A percentile compares a stretch with the other conserved stretches of the same genome.
These are phyloP conservation scores for Jimgerdemannia flammicorona DNA, from an alignment of 192 early-diverging fungal species.

Conservation along the genomic window DNA sequence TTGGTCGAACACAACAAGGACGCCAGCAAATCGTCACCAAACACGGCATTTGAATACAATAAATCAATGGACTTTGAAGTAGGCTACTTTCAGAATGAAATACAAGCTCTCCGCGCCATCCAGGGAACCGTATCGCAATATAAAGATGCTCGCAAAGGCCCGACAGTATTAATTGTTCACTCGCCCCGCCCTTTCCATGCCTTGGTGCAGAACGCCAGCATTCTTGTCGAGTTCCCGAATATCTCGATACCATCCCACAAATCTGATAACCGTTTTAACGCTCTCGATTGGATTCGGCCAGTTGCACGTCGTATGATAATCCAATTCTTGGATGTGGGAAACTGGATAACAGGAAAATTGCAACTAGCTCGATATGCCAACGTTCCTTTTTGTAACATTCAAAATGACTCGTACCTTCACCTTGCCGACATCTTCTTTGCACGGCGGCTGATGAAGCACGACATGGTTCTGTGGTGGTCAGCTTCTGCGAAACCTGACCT, in stretches of 20 bases:
- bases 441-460: slow-evolving; percentile 66
- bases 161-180: slow-evolving; percentile 73
- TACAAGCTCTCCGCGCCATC: slow-evolving; percentile 51
- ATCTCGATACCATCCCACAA: slow-evolving; percentile 67
- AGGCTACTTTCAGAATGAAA: slow-evolving; percentile 42
- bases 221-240: slow-evolving; percentile 67
- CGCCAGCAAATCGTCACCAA: slow-evolving; percentile 18
- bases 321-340: slow-evolving; percentile 70
- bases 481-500: slow-evolving; percentile 75
- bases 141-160: slow-evolving; percentile 53
- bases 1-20: slow-evolving; percentile 34
- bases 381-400: slow-evolving; percentile 89
- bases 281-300: slow-evolving; percentile 82
- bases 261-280: slow-evolving; percentile 67
- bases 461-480: slow-evolving; percentile 93
- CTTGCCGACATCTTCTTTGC: slow-evolving; percentile 85
- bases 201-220: slow-evolving; percentile 38
- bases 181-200: slow-evolving; percentile 41
- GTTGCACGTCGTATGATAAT: slow-evolving; percentile 68
- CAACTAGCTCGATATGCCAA: slow-evolving; percentile 76
- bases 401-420: slow-evolving; percentile 76
- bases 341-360: slow-evolving; percentile 71
- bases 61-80: slow-evolving; percentile 46
- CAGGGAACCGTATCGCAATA: slow-evolving; percentile 58
- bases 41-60: slow-evolving; percentile 48